Conservation (phyloP, 108 stramenopile genomes). For the Nannochloropsis oceanica region DNA sequence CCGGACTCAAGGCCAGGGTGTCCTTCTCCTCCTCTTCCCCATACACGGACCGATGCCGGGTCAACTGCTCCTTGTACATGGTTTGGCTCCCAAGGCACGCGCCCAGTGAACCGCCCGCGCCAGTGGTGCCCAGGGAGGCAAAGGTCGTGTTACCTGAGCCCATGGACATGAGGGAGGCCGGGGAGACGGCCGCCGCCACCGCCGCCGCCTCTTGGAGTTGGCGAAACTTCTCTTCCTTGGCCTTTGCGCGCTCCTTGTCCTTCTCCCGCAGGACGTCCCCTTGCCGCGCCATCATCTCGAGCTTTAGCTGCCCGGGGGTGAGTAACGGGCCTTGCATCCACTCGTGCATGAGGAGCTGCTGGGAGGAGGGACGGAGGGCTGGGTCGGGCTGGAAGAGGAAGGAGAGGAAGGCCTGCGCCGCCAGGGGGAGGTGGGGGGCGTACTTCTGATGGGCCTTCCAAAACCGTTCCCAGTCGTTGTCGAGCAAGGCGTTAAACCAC, state of each 20-base stretch:
- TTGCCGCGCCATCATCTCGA: neutral
- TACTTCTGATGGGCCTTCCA: constrained; percentile 25
- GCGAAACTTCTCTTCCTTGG: neutral
- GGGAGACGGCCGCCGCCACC: neutral
- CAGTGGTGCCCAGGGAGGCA: neutral
- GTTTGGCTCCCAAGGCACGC: neutral
- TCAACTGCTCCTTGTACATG: neutral
- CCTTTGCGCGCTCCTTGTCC: neutral
- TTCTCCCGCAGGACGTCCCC: neutral
- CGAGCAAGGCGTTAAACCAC: constrained; percentile 29
- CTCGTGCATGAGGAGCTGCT: neutral
- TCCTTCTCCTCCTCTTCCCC: neutral
- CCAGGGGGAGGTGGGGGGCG: constrained; percentile 20
- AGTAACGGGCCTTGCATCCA: neutral
- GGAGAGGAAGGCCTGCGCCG: constrained; percentile 6
- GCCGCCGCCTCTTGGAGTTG: neutral
- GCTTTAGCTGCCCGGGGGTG: neutral
- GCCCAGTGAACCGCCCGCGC: neutral
- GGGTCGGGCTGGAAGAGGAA: neutral
- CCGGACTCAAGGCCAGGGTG: neutral
- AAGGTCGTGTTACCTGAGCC: neutral
- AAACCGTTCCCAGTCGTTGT: constrained; percentile 20
- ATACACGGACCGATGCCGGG: neutral
- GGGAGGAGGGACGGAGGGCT: neutral
- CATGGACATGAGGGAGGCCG: neutral